phyloP scores from a whole-genome alignment of 805 yeast species.

The Babjeviella inositovora region DNA sequence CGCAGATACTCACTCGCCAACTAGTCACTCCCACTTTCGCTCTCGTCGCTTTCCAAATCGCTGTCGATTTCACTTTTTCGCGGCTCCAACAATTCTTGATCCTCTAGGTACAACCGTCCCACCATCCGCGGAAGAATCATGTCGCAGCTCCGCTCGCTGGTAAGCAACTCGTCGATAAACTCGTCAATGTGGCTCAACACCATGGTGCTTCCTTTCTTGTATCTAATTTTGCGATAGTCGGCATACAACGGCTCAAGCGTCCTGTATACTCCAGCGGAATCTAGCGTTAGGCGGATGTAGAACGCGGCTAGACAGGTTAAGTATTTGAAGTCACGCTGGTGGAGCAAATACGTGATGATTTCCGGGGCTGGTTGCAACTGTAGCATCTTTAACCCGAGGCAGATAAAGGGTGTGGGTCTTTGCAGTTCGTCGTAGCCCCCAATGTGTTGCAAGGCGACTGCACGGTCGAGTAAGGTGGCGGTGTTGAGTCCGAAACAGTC shows the following conservation, averaged over 20 bases:
- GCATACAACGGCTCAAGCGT: constrained; percentile 35
- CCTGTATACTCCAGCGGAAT: constrained; percentile 26
- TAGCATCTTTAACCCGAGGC: constrained; percentile 59
- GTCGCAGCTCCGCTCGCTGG: constrained; percentile 49
- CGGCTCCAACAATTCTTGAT: constrained; percentile 19
- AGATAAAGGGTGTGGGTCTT: constrained; percentile 57
- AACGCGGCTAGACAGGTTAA: constrained; percentile 51
- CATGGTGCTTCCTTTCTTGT: constrained; percentile 14
- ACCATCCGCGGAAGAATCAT: constrained; percentile 53
- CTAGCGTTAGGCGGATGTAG: constrained; percentile 36
- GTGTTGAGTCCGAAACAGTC: constrained; percentile 30
- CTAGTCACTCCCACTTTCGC: constrained; percentile 6
- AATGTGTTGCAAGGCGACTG: constrained; percentile 23
- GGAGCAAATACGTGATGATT: constrained; percentile 33
- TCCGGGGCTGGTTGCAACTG: constrained; percentile 59
- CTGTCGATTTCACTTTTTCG: constrained; percentile 17
- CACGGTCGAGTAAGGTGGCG: constrained; percentile 27
- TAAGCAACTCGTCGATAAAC: constrained; percentile 45
- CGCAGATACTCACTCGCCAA: no score
- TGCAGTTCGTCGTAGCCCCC: constrained; percentile 45
- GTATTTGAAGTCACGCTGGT: constrained; percentile 64
- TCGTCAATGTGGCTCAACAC: constrained; percentile 52
- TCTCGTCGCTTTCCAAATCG: constrained; percentile 11
- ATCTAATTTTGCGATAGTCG: constrained; percentile 58
- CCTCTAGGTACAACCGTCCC: constrained; percentile 20